A percentile compares a stretch with the other conserved stretches of the same genome.
Evolutionary conservation across 2,329 filamentous ascomycete genomes (phyloP).

Genomic region (Fusarium veterinarium): DNA sequence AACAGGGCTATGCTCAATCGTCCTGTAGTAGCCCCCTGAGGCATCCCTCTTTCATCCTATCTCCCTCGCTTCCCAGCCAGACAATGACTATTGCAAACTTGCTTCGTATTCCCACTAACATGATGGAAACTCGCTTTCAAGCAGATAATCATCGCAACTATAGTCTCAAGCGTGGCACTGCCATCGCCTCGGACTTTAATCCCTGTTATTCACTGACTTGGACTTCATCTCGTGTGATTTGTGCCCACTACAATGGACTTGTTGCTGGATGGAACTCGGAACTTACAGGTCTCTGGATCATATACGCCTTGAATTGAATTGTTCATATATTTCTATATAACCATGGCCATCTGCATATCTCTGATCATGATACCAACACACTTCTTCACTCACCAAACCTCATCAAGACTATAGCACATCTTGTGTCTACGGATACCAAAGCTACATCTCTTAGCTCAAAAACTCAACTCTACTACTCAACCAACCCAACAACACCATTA

Average conservation of each 20-base stretch:
- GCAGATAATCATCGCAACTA: constrained; percentile 15
- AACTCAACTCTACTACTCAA: background rate
- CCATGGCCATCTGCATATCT: background rate
- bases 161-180: background rate
- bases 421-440: background rate
- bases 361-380: background rate
- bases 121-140: constrained; percentile 4
- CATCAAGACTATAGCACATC: too few relatives aligned
- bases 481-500: background rate
- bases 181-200: background rate
- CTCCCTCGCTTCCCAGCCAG: constrained; percentile 1
- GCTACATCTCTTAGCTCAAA: background rate
- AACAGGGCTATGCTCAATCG: constrained; percentile 1
- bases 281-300: background rate
- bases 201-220: background rate
- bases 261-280: background rate
- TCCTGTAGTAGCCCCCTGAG: background rate
- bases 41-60: constrained; percentile 8
- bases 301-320: background rate
- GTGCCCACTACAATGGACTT: constrained; percentile 4
- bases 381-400: too few relatives aligned
- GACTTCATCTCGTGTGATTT: background rate
- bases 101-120: background rate
- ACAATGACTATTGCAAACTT: background rate
- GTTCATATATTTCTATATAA: background rate